A percentile compares a stretch with the other conserved stretches of the same genome.
Evolutionary conservation across 2,329 filamentous ascomycete species (phyloP).

Genomic region (Exophiala alcalophila): DNA sequence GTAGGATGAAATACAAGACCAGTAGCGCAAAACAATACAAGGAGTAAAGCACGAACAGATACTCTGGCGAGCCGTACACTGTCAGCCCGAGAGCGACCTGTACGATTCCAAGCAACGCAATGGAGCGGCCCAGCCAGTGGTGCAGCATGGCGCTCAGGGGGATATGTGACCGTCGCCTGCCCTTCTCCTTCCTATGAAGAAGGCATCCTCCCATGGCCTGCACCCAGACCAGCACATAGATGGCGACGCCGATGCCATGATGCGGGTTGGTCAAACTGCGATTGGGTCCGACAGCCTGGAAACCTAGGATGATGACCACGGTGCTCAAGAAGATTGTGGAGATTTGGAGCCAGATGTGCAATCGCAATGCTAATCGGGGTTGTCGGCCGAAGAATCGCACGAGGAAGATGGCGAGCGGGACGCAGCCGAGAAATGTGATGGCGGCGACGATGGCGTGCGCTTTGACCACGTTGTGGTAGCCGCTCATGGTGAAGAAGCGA

Average conservation of each 20-base stretch:
- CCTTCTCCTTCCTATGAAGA: constrained; percentile 54
- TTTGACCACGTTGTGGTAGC: constrained; percentile 58
- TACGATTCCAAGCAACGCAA: constrained; percentile 76
- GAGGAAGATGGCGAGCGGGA: constrained; percentile 59
- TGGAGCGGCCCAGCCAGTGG: constrained; percentile 77
- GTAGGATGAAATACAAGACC: constrained; percentile 73
- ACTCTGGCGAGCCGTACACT: constrained; percentile 84
- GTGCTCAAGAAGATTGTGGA: constrained; percentile 60
- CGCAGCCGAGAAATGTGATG: constrained; percentile 59
- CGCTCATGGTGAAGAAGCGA: constrained; percentile 57
- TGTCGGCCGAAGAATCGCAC: constrained; percentile 59
- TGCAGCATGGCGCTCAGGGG: constrained; percentile 68
- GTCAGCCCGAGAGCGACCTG: constrained; percentile 88
- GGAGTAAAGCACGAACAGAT: constrained; percentile 80
- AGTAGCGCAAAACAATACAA: constrained; percentile 73
- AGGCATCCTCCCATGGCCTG: constrained; percentile 59
- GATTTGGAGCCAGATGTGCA: constrained; percentile 64
- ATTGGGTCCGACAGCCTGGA: constrained; percentile 60
- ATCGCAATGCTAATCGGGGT: constrained; percentile 54
- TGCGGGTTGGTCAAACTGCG: constrained; percentile 64
- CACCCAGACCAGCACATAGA: constrained; percentile 59
- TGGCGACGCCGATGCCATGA: constrained; percentile 63
- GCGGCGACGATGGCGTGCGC: constrained; percentile 61
- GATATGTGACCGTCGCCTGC: constrained; percentile 52
- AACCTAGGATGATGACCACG: constrained; percentile 60